A percentile compares a stretch with the other conserved stretches of the same genome.
Evolutionary conservation across 2,329 filamentous ascomycete species (phyloP).

Genomic region (Fusarium gaditjirri): DNA sequence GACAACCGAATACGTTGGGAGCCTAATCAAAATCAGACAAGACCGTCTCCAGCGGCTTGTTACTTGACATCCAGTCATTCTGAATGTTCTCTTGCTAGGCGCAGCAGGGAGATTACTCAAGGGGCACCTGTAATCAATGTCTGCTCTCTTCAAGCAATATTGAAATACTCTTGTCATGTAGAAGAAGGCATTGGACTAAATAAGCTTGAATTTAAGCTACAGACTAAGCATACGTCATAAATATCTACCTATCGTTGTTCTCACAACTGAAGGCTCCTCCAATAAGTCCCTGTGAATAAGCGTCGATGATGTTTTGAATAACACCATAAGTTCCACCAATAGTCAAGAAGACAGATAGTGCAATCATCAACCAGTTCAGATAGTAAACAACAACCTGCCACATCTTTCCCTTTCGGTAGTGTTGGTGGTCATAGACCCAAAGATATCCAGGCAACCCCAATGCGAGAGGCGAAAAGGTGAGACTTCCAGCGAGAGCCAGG

Average conservation of each 20-base stretch:
- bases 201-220: accelerated
- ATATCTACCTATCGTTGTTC: constrained; percentile 10
- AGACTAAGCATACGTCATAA: too few species aligned
- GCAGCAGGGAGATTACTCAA: neutral
- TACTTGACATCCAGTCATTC: neutral
- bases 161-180: too few species aligned
- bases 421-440: constrained; percentile 33
- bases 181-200: neutral
- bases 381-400: constrained; percentile 17
- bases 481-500: constrained; percentile 45
- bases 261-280: constrained; percentile 19
- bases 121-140: neutral
- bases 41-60: accelerated
- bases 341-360: constrained; percentile 3
- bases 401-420: constrained; percentile 6
- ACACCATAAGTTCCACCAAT: constrained; percentile 24
- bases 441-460: constrained; percentile 45
- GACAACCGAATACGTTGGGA: neutral
- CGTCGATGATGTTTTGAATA: constrained; percentile 20
- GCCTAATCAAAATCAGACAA: accelerated
- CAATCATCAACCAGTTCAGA: constrained; percentile 21
- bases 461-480: constrained; percentile 48
- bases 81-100: neutral
- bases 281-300: constrained; percentile 12
- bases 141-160: too few species aligned